Percentiles rank a stretch among this genome's conserved stretches.
These are phyloP conservation scores for Solanum hybrid DNA, from an alignment of 305 asterid genomes.

Conservation along the genomic window DNA sequence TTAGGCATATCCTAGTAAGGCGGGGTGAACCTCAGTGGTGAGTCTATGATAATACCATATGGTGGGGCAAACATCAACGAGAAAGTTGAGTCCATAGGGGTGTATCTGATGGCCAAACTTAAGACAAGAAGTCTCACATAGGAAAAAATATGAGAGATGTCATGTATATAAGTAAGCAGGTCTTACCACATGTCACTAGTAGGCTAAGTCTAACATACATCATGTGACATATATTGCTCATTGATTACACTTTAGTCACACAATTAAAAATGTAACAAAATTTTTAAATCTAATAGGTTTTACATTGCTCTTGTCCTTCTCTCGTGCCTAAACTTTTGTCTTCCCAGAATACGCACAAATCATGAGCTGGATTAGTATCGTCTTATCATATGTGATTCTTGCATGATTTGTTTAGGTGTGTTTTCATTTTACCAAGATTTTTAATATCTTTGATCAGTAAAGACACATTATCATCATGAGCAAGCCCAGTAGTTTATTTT, in stretches of 20 bases:
- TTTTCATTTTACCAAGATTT: too few relatives aligned
- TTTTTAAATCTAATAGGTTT: neutral
- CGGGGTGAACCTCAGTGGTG: neutral
- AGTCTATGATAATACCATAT: neutral
- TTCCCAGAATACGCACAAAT: neutral
- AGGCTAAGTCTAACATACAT: neutral
- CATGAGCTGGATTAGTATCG: neutral
- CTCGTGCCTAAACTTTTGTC: neutral
- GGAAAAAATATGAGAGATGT: neutral
- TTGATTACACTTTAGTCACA: neutral
- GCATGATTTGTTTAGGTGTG: neutral
- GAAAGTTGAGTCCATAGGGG: neutral
- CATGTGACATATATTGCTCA: too few relatives aligned
- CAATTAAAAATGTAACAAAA: too few relatives aligned
- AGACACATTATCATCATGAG: neutral
- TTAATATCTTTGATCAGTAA: too few relatives aligned
- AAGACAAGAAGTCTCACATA: neutral
- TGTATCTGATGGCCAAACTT: neutral
- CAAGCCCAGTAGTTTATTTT: neutral
- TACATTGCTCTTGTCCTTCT: neutral
- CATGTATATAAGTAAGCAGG: neutral
- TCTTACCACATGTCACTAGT: neutral
- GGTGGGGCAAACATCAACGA: neutral
- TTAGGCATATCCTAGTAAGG: neutral
- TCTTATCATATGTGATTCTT: neutral